Conservation (phyloP, 2,329 filamentous ascomycete species). For the Xylariaceae sp. region DNA sequence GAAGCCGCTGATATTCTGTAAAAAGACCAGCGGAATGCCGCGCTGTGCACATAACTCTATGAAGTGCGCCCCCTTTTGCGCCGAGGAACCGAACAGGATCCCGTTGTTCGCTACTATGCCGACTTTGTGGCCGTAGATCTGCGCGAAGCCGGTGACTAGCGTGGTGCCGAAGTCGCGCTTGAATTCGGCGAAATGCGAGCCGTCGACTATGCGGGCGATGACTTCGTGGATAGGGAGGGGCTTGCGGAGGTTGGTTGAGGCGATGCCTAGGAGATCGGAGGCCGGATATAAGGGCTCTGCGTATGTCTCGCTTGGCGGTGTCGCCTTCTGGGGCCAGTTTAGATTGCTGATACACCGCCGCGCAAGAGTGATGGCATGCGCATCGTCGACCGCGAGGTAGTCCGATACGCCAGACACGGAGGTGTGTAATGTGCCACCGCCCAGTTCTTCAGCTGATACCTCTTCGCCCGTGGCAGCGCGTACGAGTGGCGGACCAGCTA, state of each 20-base stretch:
- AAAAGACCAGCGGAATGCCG: conserved; percentile 81
- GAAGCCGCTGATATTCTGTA: conserved; percentile 97
- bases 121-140: conserved; percentile 83
- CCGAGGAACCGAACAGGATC: conserved; percentile 83
- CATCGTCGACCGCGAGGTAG: conserved; percentile 90
- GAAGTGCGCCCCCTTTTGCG: conserved; percentile 93
- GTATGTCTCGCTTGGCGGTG: conserved; percentile 41
- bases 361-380: conserved; percentile 81
- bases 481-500: conserved; percentile 88
- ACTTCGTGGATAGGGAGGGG: conserved; percentile 84
- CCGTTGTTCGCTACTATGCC: conserved; percentile 96
- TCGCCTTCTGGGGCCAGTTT: conserved; percentile 65
- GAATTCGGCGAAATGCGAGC: conserved; percentile 86
- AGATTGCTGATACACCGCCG: conserved; percentile 80
- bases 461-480: conserved; percentile 94
- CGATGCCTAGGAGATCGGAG: conserved; percentile 78
- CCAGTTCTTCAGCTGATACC: conserved; percentile 84
- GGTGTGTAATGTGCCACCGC: conserved; percentile 83
- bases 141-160: conserved; percentile 85
- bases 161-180: conserved; percentile 87
- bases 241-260: conserved; percentile 80
- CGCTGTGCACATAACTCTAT: conserved; percentile 91
- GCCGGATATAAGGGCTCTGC: conserved; percentile 75
- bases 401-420: conserved; percentile 90
- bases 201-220: conserved; percentile 88